A percentile compares a stretch with the other conserved stretches of the same genome.
Evolutionary conservation across 345 rosid species (phyloP).

Genomic region (Cochlearia excelsa): DNA sequence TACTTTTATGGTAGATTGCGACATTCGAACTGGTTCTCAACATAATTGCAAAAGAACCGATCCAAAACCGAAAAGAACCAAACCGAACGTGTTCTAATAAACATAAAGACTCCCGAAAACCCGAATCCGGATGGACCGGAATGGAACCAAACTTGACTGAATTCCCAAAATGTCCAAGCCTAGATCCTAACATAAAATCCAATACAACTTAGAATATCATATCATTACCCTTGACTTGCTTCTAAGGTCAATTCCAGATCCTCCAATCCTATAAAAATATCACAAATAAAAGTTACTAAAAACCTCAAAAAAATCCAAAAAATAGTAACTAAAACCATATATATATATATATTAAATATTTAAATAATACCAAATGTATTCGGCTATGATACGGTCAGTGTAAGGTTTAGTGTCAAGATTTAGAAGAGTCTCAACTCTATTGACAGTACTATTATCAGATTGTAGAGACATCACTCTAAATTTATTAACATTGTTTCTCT

Average conservation of each 20-base stretch:
- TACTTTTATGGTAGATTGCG: too few species aligned
- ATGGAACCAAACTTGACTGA: too few species aligned
- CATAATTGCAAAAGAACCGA: too few species aligned
- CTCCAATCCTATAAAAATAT: constrained; percentile 74
- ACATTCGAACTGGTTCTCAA: too few species aligned
- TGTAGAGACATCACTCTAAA: constrained; percentile 63
- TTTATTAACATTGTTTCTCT: constrained; percentile 42
- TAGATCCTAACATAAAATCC: neutral
- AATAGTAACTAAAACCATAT: neutral
- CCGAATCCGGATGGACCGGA: too few species aligned
- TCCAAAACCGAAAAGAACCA: too few species aligned
- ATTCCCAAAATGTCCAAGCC: too few species aligned
- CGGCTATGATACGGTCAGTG: constrained; percentile 86
- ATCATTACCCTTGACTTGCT: constrained; percentile 84
- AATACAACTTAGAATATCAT: constrained; percentile 24
- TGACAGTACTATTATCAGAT: constrained; percentile 64
- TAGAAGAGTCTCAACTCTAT: constrained; percentile 70
- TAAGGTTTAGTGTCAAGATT: constrained; percentile 79
- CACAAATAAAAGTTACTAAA: neutral
- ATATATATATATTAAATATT: neutral
- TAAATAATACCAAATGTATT: constrained; percentile 77
- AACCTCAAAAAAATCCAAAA: neutral
- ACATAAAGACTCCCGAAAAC: too few species aligned
- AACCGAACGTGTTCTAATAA: too few species aligned
- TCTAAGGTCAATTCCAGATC: constrained; percentile 76